Conservation (phyloP, 352 stramenopile species). For the Globisporangium echinulatum region DNA sequence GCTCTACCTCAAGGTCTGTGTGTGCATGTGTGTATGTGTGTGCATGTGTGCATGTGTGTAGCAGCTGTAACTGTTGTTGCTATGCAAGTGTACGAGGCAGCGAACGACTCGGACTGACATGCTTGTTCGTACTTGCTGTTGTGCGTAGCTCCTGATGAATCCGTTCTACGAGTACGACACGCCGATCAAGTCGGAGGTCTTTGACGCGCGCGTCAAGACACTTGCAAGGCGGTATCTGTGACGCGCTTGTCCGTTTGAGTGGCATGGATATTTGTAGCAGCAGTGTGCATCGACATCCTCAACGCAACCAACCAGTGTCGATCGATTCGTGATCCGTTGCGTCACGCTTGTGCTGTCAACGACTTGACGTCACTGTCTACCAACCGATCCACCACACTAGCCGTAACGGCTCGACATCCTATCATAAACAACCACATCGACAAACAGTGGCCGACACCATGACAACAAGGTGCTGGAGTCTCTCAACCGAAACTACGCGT, state of each 20-base stretch:
- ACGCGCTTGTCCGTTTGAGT: background rate
- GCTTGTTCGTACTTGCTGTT: too few species aligned
- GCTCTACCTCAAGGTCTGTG: conserved; percentile 93
- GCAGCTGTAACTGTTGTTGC: background rate
- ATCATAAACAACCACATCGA: too few species aligned
- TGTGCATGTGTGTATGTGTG: conserved; percentile 6
- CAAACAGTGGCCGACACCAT: background rate
- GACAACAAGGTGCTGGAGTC: conserved; percentile 13
- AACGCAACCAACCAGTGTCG: background rate
- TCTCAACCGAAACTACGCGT: conserved; percentile 13
- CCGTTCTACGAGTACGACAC: conserved; percentile 96
- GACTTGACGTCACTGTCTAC: too few species aligned
- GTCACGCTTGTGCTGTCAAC: too few species aligned
- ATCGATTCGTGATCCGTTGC: background rate
- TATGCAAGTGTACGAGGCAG: background rate
- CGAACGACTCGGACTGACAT: background rate
- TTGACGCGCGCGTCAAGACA: conserved; percentile 89
- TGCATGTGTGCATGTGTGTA: background rate
- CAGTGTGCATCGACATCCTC: too few species aligned
- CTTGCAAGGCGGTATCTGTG: conserved; percentile 87
- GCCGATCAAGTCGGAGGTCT: conserved; percentile 89
- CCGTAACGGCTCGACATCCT: too few species aligned
- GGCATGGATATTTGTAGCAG: too few species aligned
- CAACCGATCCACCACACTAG: too few species aligned
- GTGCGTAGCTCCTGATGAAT: conserved; percentile 89